Evolutionary conservation across 495 filamentous ascomycete species (phyloP).

Genomic region (Aspergillus nanangensis): DNA sequence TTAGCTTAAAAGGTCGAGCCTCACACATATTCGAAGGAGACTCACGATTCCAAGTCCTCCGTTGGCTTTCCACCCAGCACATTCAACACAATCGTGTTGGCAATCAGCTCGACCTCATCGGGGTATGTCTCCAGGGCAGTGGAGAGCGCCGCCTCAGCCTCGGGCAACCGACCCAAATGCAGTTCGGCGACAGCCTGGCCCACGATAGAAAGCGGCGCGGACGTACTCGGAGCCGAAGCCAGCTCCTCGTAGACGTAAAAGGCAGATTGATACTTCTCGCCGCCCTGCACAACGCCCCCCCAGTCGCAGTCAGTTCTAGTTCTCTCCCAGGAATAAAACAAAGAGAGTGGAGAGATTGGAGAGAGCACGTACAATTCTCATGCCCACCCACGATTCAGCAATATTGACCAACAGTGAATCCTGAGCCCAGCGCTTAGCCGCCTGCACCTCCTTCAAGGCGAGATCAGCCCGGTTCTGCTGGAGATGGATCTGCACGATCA

Average conservation of each 20-base stretch:
- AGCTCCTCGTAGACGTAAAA: constrained; percentile 99
- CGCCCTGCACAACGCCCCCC: constrained; percentile 72
- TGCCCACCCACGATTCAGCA: constrained; percentile 90
- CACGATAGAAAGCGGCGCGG: constrained; percentile 60
- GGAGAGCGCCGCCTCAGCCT: constrained; percentile 82
- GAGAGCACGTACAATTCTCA: constrained; percentile 66
- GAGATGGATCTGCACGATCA: constrained; percentile 87
- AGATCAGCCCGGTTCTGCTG: constrained; percentile 87
- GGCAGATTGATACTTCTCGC: constrained; percentile 92
- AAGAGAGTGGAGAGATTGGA: neutral
- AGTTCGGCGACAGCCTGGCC: constrained; percentile 90
- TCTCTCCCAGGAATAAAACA: neutral
- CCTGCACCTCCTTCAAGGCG: constrained; percentile 80
- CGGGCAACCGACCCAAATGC: constrained; percentile 82
- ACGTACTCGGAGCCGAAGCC: constrained; percentile 72
- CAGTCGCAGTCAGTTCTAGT: no score
- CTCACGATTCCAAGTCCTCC: constrained; percentile 56
- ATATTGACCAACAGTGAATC: constrained; percentile 91
- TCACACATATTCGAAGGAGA: no score
- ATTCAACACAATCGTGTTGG: constrained; percentile 75
- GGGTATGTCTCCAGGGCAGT: constrained; percentile 74
- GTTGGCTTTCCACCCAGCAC: constrained; percentile 67
- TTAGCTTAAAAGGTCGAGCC: neutral
- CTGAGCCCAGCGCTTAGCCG: constrained; percentile 93
- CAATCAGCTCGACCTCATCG: constrained; percentile 65